A percentile compares a stretch with the other conserved stretches of the same genome.
Evolutionary conservation across 2,329 filamentous ascomycete species (phyloP).

Genomic region (Aspergillus persii): DNA sequence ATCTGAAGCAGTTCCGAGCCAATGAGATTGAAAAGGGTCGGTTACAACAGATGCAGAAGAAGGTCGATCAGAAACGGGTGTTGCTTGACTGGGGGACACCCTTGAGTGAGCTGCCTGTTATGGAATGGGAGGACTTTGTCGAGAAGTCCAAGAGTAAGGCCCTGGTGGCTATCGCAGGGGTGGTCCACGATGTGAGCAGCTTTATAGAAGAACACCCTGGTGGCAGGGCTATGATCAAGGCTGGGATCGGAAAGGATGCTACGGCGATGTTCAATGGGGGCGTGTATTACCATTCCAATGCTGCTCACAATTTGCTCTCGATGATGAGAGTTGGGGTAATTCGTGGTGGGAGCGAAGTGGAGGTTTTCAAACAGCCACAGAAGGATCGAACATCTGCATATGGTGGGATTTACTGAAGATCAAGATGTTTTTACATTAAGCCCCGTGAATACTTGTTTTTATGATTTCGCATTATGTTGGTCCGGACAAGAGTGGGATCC

Average conservation of each 20-base stretch:
- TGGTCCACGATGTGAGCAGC: constrained; percentile 13
- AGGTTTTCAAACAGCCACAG: background rate
- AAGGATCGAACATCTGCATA: background rate
- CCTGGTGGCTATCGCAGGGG: constrained; percentile 9
- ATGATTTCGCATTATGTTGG: too few species aligned
- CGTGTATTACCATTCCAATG: constrained; percentile 17
- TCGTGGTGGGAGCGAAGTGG: background rate
- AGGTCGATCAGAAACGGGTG: constrained; percentile 2
- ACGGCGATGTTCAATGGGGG: constrained; percentile 16
- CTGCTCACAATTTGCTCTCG: constrained; percentile 10
- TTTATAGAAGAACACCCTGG: constrained; percentile 17
- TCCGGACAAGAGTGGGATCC: too few species aligned
- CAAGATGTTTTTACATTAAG: too few species aligned
- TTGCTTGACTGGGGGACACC: background rate
- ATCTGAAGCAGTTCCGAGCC: constrained; percentile 10
- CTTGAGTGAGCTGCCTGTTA: background rate
- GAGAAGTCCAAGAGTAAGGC: background rate
- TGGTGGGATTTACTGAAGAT: background rate
- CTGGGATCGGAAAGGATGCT: constrained; percentile 12
- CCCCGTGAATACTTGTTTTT: too few species aligned
- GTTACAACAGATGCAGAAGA: constrained; percentile 14
- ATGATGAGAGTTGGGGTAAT: constrained; percentile 2
- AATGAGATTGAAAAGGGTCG: constrained; percentile 18
- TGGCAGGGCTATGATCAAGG: constrained; percentile 4
- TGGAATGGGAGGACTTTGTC: constrained; percentile 13